A percentile compares a stretch with the other conserved stretches of the same genome.
These are phyloP conservation scores for Grosmannia penicillata DNA, from an alignment of 2,329 filamentous ascomycete genomes.

Conservation along the genomic window DNA sequence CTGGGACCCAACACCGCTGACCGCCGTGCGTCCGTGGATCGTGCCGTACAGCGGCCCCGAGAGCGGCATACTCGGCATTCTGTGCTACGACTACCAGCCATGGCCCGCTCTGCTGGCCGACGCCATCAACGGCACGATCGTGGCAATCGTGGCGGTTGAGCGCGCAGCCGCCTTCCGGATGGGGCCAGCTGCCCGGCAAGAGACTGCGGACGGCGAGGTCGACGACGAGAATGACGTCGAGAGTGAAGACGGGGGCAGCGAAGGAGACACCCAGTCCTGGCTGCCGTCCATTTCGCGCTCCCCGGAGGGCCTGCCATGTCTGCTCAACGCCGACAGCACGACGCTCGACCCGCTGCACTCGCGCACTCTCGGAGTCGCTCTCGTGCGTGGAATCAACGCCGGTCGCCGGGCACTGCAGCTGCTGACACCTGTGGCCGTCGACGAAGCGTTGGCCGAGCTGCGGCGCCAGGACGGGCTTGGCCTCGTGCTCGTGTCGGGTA, in stretches of 20 bases:
- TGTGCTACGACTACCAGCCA: conserved; percentile 53
- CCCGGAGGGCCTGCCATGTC: conserved; percentile 45
- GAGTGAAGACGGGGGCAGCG: not conserved
- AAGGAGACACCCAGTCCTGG: not conserved
- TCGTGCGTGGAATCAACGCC: conserved; percentile 56
- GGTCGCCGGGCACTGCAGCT: conserved; percentile 41
- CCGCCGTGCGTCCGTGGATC: conserved; percentile 41
- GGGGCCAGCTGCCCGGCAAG: conserved; percentile 9
- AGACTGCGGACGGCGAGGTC: no score
- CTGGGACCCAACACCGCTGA: conserved; percentile 43
- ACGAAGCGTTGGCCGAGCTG: conserved; percentile 2
- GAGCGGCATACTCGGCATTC: conserved; percentile 45
- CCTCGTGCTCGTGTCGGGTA: conserved; percentile 52
- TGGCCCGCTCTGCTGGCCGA: conserved; percentile 43
- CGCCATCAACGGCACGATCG: conserved; percentile 53
- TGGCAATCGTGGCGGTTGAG: conserved; percentile 52
- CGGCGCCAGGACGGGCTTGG: conserved; percentile 21
- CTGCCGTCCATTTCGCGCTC: conserved; percentile 20
- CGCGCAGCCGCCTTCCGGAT: conserved; percentile 31
- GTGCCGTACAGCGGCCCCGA: conserved; percentile 39
- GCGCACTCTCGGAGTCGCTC: conserved; percentile 44
- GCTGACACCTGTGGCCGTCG: conserved; percentile 36
- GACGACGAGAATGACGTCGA: no score
- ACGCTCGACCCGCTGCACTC: conserved; percentile 46
- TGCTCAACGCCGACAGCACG: conserved; percentile 37